Conservation (phyloP, 176 grass and related monocot species). For the Rhipidocladum racemiflorum region DNA sequence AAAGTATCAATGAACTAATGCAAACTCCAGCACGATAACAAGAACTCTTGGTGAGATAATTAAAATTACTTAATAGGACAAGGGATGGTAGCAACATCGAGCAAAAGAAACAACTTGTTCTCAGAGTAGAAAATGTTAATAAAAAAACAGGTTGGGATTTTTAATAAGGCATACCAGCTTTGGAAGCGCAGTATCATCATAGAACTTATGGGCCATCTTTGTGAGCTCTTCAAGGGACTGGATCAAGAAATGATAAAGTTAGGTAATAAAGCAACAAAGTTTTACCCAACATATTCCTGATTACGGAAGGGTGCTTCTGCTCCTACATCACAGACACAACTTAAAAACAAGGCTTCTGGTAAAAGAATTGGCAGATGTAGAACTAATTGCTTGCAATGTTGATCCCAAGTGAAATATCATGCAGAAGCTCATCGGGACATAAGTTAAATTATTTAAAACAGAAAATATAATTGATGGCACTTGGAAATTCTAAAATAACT, state of each 20-base stretch:
- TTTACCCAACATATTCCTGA: constrained; percentile 17
- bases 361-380: neutral
- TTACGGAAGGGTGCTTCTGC: neutral
- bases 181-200: constrained; percentile 90
- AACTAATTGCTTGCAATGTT: neutral
- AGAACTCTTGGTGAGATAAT: neutral
- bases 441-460: constrained; percentile 9
- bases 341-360: neutral
- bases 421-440: neutral
- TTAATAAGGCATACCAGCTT: constrained; percentile 68
- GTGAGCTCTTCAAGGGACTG: constrained; percentile 83
- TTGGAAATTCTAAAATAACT: neutral
- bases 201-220: constrained; percentile 83
- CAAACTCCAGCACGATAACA: neutral
- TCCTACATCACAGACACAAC: neutral
- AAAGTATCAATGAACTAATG: neutral
- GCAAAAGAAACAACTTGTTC: neutral
- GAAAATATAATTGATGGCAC: constrained; percentile 19
- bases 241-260: constrained; percentile 40
- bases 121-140: constrained; percentile 4
- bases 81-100: neutral
- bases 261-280: constrained; percentile 13
- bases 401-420: constrained; percentile 26
- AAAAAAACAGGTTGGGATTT: neutral
- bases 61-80: constrained; percentile 8